Conservation (phyloP, 1,139 yeast genomes). For the Yamadazyma spencermartinsiae region DNA sequence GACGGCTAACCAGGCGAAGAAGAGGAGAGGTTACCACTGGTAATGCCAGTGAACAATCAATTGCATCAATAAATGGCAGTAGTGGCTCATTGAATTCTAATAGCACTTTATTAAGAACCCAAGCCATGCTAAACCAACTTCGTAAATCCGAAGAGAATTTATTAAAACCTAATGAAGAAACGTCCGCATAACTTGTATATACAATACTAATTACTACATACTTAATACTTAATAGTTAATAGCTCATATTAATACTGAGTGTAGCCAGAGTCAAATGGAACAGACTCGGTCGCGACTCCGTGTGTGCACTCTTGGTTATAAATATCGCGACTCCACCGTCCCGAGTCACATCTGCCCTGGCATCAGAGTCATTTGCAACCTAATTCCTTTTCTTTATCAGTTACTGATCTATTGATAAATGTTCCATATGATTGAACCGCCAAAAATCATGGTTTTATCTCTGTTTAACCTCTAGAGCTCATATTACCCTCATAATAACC, state of each 20-base stretch:
- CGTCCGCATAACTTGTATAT: constrained; percentile 2
- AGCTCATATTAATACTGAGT: no score
- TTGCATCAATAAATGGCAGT: constrained; percentile 6
- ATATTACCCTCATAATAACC: neutral
- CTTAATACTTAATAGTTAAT: no score
- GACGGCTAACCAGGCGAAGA: constrained; percentile 40
- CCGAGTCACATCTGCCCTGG: neutral
- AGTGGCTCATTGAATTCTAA: constrained; percentile 23
- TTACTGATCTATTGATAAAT: neutral
- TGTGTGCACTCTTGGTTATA: no score
- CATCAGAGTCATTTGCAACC: neutral
- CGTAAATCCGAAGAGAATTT: constrained; percentile 15
- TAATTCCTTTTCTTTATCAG: neutral
- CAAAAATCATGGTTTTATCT: neutral
- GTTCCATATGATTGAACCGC: neutral
- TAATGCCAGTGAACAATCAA: constrained; percentile 5
- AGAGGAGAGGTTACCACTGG: constrained; percentile 16
- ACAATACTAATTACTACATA: neutral
- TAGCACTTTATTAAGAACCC: constrained; percentile 39
- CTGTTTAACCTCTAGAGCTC: neutral
- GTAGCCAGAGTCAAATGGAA: no score
- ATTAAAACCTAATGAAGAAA: constrained; percentile 1
- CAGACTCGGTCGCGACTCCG: neutral
- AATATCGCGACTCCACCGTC: neutral
- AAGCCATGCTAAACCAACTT: constrained; percentile 42